phyloP scores from a whole-genome alignment of 805 yeast species.

The Starmerella riodocensis region DNA sequence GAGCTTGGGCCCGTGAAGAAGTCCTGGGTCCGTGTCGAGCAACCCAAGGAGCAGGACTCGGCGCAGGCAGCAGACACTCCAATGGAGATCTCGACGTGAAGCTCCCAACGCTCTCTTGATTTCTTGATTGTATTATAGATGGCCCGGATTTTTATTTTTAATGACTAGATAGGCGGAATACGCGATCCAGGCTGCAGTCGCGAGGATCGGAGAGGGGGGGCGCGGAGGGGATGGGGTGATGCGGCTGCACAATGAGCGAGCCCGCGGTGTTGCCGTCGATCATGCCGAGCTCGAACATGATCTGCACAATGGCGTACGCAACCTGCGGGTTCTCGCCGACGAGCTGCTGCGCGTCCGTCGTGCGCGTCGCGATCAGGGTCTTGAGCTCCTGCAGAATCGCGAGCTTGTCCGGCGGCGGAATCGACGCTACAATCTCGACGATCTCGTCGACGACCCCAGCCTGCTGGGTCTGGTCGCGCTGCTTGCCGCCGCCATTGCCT shows the following conservation, averaged over 20 bases:
- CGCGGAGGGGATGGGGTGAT: too few species aligned
- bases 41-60: too few species aligned
- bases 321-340: slow-evolving; percentile 67
- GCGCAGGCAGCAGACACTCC: too few species aligned
- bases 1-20: slow-evolving; percentile 25
- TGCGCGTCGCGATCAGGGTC: slow-evolving; percentile 43
- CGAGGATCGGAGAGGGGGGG: too few species aligned
- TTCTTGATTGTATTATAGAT: too few species aligned
- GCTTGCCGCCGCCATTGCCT: slow-evolving; percentile 30
- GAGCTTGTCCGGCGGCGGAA: slow-evolving; percentile 31
- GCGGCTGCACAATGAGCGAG: slow-evolving; percentile 12
- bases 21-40: slow-evolving; percentile 20
- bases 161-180: too few species aligned
- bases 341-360: slow-evolving; percentile 45
- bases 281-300: slow-evolving; percentile 35
- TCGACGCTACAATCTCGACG: slow-evolving; percentile 16
- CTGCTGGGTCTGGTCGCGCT: slow-evolving; percentile 8
- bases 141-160: too few species aligned
- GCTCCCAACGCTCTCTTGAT: too few species aligned
- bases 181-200: too few species aligned
- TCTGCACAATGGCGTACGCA: slow-evolving; percentile 68
- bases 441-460: slow-evolving; percentile 18
- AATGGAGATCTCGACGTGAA: too few species aligned
- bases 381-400: slow-evolving; percentile 46
- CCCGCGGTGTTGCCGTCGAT: slow-evolving; percentile 23